Base-by-base conservation (phyloP, 106 monocot species). In the Allium cepa region DNA sequence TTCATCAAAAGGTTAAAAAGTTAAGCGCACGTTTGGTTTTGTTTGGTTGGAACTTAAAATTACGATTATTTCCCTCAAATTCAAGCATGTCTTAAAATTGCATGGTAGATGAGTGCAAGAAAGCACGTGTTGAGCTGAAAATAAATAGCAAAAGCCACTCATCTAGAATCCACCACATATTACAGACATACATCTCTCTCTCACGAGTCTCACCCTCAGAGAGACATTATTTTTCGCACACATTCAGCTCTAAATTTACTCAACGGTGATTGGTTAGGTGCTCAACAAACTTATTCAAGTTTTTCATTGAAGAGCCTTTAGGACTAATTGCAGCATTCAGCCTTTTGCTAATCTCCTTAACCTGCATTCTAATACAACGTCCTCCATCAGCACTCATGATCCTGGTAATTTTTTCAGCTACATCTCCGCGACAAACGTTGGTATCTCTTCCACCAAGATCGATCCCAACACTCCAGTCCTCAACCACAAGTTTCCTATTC, bases 401-500 rank as follows among this genome's bases (percentile, higher is more conserved):
- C n/a, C 59, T 17, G 1, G 17, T 17, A 1, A 83, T 79, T 71
- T 67, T 80, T 47, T 61, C 28, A 4, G 66, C 56, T 4, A 86
- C 82, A 7, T 71, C 68, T 47, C n/a, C 52, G 59, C 68, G 50
- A 48, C 10, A 59, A 4, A 68, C 79, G 9, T 12, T 16, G 46
- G 26, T 71, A 10, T 47, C 2, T 8, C 15, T 49, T 22, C 77
- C 69, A 3, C 66, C 65, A 18, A 81, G 16, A 11, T 70, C 76
- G 9, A 74, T 36, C 53, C 80, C 82, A 7, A 80, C 48, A 65
- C 67, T 57, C 85, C 88, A 85, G 7, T 88, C 88, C 22, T 70
- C 17, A 1, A 88, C 79, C 17, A 92, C 76, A n/a, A 88, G 49
- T 50, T 73, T 83, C 57, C 87, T 28, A 57, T 93, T 93, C n/a